Percentiles rank a stretch among this genome's conserved stretches.
phyloP scores from a whole-genome alignment of 202 grass and related monocot species.

The Sporobolus alterniflorus region DNA sequence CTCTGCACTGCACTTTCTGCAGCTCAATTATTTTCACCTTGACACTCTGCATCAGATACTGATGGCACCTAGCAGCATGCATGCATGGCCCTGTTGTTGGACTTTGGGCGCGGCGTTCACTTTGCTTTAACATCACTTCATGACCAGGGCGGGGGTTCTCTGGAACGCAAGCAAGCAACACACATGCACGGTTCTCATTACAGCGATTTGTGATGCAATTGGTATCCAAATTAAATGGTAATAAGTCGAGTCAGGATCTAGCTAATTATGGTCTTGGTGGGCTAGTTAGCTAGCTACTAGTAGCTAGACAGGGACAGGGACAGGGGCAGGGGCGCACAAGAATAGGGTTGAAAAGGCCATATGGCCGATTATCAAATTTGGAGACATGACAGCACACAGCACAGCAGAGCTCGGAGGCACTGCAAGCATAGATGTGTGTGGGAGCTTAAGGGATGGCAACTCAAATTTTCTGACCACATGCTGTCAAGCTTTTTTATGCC shows the following conservation, averaged over 20 bases:
- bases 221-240: slow-evolving; percentile 1
- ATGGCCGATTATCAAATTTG: slow-evolving; percentile 7
- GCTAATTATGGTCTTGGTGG: slow-evolving; percentile 10
- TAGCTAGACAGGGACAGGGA: too few relatives aligned
- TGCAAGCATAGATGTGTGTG: neutral
- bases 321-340: neutral
- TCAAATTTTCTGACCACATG: slow-evolving; percentile 27
- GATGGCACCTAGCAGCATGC: neutral
- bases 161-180: slow-evolving; percentile 40
- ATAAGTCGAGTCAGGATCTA: neutral
- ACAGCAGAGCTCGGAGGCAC: neutral
- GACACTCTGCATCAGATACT: slow-evolving; percentile 16
- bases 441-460: neutral
- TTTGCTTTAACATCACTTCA: slow-evolving; percentile 63
- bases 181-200: slow-evolving; percentile 4
- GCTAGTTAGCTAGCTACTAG: neutral
- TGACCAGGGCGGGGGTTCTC: slow-evolving; percentile 12
- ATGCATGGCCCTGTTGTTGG: slow-evolving; percentile 54
- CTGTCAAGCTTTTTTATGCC: neutral
- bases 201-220: neutral
- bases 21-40: slow-evolving; percentile 33
- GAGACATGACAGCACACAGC: slow-evolving; percentile 23
- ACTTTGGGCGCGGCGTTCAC: neutral
- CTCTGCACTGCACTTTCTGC: slow-evolving; percentile 16
- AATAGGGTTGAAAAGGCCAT: slow-evolving; percentile 1